Base-by-base conservation (phyloP, 176 grass and related monocot genomes). In the Tillandsia fasciculata region DNA sequence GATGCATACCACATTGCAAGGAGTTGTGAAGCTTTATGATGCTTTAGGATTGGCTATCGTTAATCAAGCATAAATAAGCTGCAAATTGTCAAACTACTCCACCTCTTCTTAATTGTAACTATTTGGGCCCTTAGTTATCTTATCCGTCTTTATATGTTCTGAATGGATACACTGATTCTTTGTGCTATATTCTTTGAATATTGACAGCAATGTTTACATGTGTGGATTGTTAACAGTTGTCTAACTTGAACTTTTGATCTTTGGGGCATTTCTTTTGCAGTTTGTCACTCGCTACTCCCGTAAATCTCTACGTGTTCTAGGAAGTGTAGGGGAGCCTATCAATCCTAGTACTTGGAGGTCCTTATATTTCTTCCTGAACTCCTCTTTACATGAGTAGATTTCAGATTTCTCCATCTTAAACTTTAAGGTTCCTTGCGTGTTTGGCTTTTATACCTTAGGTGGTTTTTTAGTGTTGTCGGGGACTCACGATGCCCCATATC, bases 291-390 rank as follows among this genome's bases (percentile, higher is more conserved):
- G 75, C 51, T 90, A 93, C 69, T 87, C 87, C 23, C 89, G 89
- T 58, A 93, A 99, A 82, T 99, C 94, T 69, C 86, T 99, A 3
- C 94, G 94, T 75, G 82, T 99, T 74, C 83, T 99, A 72, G 94
- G 94, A 81, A 99, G 94, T 77, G 94, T 93, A 63, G 94, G 94
- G n/a, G 94, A 99, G 75, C 94, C 94, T 26, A 99, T 99, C 70
- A 99, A 99, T 80, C 89, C 94, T 24, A 90, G 84, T 79, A 86
- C 94, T 72, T 99, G 94, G 94, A 99, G 94, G 89, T 99, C 75
- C 52, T 54, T 82, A 59, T 67, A 49, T 66, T 33, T 57, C 57
- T 50, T 23, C 17, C 13, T 67, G 15, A 53, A 63, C 22, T 27
- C 52, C 63, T 15, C 2, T 58, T 18, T 78, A 9, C 12, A 1